Base-by-base conservation (phyloP, 2,329 filamentous ascomycete genomes). In the Penicillium sp. region DNA sequence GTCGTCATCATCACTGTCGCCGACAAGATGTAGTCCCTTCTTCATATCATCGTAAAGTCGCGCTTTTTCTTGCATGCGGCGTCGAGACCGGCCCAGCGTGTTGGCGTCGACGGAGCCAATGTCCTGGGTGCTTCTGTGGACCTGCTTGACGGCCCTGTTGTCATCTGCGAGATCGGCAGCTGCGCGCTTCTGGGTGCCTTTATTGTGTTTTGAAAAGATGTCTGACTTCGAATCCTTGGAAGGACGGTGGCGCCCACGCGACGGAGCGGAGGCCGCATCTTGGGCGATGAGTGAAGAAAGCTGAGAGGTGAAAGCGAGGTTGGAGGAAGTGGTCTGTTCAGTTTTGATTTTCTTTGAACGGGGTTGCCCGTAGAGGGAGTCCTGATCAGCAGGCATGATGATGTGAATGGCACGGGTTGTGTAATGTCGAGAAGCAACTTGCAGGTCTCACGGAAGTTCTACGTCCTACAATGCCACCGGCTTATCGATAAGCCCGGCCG, bases 41-140 rank as follows among this genome's bases (percentile, higher is more conserved):
- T 96, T 96, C 85, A 99, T 87, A 37, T 90, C 89, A 7, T 89
- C 86, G 73, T 99, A 99, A 2, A 94, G 76, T 5, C 89, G 84
- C 4, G 90, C 91, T 74, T 99, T 99, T 75, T 91, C 88, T 68
- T 95, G 87, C 87, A 99, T 90, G 68, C 86, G 89, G 61, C 87
- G 83, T 71, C 87, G 88, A 23, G 90, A 88, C 54, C 88, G 84
- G 78, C 83, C 77, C 68, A 84, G 78, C 18, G 79, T 75, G 10
- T 76, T 78, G 15, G 79, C 76, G 62, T 89, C 85, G 29, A 88
- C 76, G 13, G 69, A 72, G 12, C 82, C 88, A 53, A 87, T 82
- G 65, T 89, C 84, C 46, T 82, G 63, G 38, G 65, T 80, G 25
- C 75, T 79, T 66, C 84, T 82, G 55, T 87, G 86, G 64, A 88